These are phyloP conservation scores for Neofusicoccum ribis DNA, from an alignment of 2,329 filamentous ascomycete species.

Conservation along the genomic window DNA sequence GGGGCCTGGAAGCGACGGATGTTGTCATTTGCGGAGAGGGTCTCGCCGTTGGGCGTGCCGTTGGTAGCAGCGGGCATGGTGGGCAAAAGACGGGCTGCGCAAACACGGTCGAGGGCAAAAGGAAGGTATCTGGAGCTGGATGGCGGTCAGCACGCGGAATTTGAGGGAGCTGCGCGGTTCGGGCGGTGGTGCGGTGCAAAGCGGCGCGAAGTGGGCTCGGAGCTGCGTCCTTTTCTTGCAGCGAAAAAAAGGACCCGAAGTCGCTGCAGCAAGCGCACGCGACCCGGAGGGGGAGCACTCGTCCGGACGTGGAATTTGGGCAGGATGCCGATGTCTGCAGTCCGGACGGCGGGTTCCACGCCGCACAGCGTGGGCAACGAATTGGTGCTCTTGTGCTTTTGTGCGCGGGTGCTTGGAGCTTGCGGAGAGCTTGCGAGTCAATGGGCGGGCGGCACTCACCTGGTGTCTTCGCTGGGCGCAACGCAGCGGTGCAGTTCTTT, in stretches of 20 bases:
- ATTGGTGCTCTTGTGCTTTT: neutral
- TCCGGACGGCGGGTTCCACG: neutral
- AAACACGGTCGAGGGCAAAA: neutral
- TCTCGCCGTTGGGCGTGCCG: constrained; percentile 31
- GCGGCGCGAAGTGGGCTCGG: constrained; percentile 10
- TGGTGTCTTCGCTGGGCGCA: constrained; percentile 6
- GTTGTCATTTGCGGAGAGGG: constrained; percentile 89
- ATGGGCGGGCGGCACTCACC: neutral
- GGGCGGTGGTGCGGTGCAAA: neutral
- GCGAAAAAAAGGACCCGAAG: neutral
- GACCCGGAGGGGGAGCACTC: neutral
- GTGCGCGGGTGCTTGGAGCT: neutral
- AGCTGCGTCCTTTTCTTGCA: neutral
- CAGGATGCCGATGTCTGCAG: neutral
- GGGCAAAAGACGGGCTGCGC: constrained; percentile 14
- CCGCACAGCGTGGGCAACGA: neutral
- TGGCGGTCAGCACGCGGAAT: neutral
- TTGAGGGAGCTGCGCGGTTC: neutral
- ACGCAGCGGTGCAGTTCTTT: constrained; percentile 1
- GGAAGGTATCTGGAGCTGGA: constrained; percentile 4
- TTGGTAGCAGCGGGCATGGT: constrained; percentile 48
- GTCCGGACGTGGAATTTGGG: neutral
- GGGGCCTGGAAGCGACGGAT: constrained; percentile 94
- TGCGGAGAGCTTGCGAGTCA: neutral
- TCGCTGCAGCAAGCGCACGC: neutral